Base-by-base conservation (phyloP, 2,329 filamentous ascomycete species). In the Aspergillus sp. region DNA sequence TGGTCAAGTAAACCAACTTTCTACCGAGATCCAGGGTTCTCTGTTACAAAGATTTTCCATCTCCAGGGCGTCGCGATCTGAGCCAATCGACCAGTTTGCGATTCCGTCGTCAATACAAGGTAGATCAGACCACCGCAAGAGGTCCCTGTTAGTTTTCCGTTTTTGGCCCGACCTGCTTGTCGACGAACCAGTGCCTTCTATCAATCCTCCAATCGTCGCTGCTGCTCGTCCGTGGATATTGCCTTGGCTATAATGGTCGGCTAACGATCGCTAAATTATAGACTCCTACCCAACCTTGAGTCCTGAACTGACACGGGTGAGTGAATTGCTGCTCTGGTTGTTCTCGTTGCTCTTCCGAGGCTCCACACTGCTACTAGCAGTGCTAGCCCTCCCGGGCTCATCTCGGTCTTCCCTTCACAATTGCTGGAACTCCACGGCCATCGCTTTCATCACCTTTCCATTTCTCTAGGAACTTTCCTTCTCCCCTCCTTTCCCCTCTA, bases 381-480 rank as follows among this genome's bases (percentile, higher is more conserved):
- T 46, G 23, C 63, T 62, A 64, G 56, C 61, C 63, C 56, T 63
- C 60, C 62, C 60, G 59, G 63, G 58, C 54, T 61, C 64, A 63
- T 66, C 64, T 65, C 60, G 60, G 61, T 47, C 63, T 63, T 59
- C 57, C 58, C 56, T 62, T 53, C 39, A 60, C 59, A 63, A 61
- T 50, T 65, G 55, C 57, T 65, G n/a, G 50, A 59, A 55, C 57
- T 60, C 56, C 61, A 61, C 54, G 61, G 60, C 51, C 50, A 49
- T 56, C 57, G 62, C 56, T 50, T 51, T 58, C 60, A 57, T 62
- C 56, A 60, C 61, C 58, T 49, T 52, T 49, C 54, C 48, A 59
- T 53, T 52, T 52, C 51, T 56, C 58, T 57, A 57, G 54, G 58
- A 41, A 33, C 45, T 47, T 44, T 55, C 43, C 57, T 63, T 31